Evolutionary conservation across 768 basidiomycete species (phyloP).

Genomic region (Tylopilus balloui): DNA sequence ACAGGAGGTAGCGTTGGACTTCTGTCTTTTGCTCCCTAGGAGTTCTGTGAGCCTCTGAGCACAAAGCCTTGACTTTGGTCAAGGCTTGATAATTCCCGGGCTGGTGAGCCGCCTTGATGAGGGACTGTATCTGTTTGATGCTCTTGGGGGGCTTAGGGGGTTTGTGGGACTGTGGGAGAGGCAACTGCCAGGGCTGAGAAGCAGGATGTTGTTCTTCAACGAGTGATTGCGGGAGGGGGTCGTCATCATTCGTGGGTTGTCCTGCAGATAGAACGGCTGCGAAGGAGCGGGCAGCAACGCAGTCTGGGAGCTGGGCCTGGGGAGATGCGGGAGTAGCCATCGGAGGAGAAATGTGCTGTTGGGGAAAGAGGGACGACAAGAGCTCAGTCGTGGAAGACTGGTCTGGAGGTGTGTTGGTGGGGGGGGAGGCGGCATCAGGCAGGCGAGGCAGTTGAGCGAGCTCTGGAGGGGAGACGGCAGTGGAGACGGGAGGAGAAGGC

Average conservation of each 20-base stretch:
- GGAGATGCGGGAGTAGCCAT: conserved; percentile 33
- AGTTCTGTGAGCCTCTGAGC: conserved; percentile 42
- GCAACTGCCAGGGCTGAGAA: conserved; percentile 25
- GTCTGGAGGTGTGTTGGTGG: conserved; percentile 4
- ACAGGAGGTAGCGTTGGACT: conserved; percentile 39
- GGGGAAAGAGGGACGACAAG: conserved; percentile 17
- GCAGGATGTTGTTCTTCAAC: conserved; percentile 17
- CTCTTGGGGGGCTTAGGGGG: conserved; percentile 30
- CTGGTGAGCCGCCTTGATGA: conserved; percentile 42
- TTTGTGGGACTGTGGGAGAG: conserved; percentile 12
- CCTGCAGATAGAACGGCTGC: conserved; percentile 32
- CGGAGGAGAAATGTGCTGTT: conserved; percentile 18
- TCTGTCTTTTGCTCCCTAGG: conserved; percentile 43
- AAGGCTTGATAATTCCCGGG: conserved; percentile 40
- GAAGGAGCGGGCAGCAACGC: conserved; percentile 33
- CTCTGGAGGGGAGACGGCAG: conserved; percentile 2
- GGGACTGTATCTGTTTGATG: conserved; percentile 39
- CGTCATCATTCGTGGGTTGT: conserved; percentile 25
- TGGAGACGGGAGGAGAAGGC: conserved; percentile 3
- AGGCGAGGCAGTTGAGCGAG: conserved; percentile 8
- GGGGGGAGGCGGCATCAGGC: background rate
- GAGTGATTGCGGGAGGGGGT: conserved; percentile 19
- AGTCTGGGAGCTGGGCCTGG: conserved; percentile 33
- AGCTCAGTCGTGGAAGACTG: conserved; percentile 13
- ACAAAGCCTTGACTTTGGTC: conserved; percentile 41